Evolutionary conservation across 2,329 filamentous ascomycete genomes (phyloP).

Genomic region (Parastagonospora avenae): DNA sequence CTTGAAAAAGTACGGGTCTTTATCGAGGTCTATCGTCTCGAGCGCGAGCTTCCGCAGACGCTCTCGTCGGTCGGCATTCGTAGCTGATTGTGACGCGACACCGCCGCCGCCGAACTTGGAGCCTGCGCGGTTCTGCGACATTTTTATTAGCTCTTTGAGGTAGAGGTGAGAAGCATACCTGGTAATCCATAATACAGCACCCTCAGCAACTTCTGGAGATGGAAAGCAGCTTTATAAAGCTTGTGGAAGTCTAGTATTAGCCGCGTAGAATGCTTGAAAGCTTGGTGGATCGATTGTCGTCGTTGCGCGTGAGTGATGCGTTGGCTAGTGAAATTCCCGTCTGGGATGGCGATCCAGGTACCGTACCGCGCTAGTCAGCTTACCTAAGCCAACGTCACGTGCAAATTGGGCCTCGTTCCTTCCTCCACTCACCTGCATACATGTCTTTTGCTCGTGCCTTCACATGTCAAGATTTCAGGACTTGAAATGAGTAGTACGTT

Average conservation of each 20-base stretch:
- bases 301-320: slow-evolving; percentile 14
- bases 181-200: slow-evolving; percentile 55
- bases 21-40: slow-evolving; percentile 98
- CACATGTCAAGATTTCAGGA: background rate
- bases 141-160: slow-evolving; percentile 5
- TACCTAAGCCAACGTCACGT: slow-evolving; percentile 15
- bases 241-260: background rate
- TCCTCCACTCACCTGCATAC: background rate
- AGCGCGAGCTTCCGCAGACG: slow-evolving; percentile 97
- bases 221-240: background rate
- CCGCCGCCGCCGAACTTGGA: slow-evolving; percentile 98
- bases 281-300: background rate
- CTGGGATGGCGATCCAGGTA: slow-evolving; percentile 19
- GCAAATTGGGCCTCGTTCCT: background rate
- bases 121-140: slow-evolving; percentile 79
- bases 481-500: no score
- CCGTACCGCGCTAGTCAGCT: slow-evolving; percentile 16
- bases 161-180: slow-evolving; percentile 41
- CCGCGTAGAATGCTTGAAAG: background rate
- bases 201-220: background rate
- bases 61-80: slow-evolving; percentile 95
- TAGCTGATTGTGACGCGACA: slow-evolving; percentile 89
- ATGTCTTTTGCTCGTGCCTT: background rate
- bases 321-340: slow-evolving; percentile 26
- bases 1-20: slow-evolving; percentile 99